Base-by-base conservation (phyloP, 1,284 basidiomycete species). In the Sporisorium reilianum region DNA sequence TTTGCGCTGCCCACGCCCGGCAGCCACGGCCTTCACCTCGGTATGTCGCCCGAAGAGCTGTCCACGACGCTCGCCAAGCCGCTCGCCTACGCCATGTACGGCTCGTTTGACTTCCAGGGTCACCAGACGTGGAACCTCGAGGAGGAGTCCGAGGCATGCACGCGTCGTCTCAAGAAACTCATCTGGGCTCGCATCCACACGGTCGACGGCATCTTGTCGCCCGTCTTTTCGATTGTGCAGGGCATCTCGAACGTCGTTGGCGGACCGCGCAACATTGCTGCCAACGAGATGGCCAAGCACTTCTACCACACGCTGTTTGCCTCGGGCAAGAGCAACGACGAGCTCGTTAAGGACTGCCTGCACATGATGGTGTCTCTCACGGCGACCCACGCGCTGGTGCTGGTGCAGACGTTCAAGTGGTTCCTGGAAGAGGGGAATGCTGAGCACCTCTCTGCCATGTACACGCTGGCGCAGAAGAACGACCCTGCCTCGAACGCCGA, bases 321-420 rank as follows among this genome's bases (percentile, higher is more conserved):
- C 14, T 62, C 65, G 7, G 65, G 69, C 61, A 76, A 76, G 63
- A 58, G 51, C 49, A 62, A 63, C 64, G 69, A 73, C 44, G 59
- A 76, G 55, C 57, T 76, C 26, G 74, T 69, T 45, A 54, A 61
- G 42, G 55, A 64, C 44, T 73, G 68, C 34, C 45, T 76, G 52
- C 55, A 63, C 55, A 65, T 76, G 62, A 73, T 73, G 65, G 56
- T 76, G 16, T 72, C 74, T 46, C 38, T 72, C 54, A 76, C 74
- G 2, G 62, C 65, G 8, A 66, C 65, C 26, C 69, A 68, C 45
- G 61, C 74, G 34, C 58, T 76, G 32, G 67, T 76, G 14, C 42
- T 76, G 49, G 59, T 76, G 64, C 69, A 72, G 55, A 34, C 48
- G 2, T 63, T 76, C 49, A 64, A 76, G 36, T 76, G 69, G 69